A percentile compares a stretch with the other conserved stretches of the same genome.
Evolutionary conservation across 1,139 yeast species (phyloP).

Genomic region (Entelexis paramagnoliae): DNA sequence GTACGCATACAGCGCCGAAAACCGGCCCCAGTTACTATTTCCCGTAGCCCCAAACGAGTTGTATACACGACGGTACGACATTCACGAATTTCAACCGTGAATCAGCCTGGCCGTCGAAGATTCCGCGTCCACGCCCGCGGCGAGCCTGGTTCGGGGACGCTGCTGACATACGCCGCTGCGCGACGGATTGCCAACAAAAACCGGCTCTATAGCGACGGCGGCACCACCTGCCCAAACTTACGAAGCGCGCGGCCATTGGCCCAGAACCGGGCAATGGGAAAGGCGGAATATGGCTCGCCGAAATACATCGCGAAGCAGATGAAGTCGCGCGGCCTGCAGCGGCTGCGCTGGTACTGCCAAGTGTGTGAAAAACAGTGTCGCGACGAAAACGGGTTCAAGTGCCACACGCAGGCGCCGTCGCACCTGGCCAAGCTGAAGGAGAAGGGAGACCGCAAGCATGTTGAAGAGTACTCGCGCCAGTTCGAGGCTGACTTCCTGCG

Average conservation of each 20-base stretch:
- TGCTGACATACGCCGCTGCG: neutral
- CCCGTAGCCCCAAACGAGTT: constrained; percentile 15
- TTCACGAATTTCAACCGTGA: neutral
- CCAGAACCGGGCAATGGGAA: constrained; percentile 34
- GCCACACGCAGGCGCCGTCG: constrained; percentile 69
- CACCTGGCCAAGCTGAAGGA: constrained; percentile 50
- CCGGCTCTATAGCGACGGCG: too few species aligned
- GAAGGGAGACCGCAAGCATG: constrained; percentile 38
- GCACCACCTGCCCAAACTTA: too few species aligned
- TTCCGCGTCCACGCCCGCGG: too few species aligned
- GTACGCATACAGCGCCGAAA: constrained; percentile 11
- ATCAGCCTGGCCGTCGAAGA: too few species aligned
- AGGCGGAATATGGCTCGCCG: constrained; percentile 71
- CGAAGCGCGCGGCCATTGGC: neutral
- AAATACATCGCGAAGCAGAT: constrained; percentile 66
- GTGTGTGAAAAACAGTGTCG: constrained; percentile 87
- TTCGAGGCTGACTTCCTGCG: constrained; percentile 60
- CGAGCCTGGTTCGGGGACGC: neutral
- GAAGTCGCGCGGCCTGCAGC: constrained; percentile 77
- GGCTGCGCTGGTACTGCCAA: constrained; percentile 81
- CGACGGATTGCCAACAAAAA: too few species aligned
- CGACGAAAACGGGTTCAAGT: constrained; percentile 89
- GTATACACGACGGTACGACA: constrained; percentile 8
- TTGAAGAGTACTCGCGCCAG: constrained; percentile 49
- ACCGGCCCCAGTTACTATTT: constrained; percentile 11